Evolutionary conservation across 2,329 filamentous ascomycete species (phyloP).

Genomic region (Sclerotiophoma versabilis): DNA sequence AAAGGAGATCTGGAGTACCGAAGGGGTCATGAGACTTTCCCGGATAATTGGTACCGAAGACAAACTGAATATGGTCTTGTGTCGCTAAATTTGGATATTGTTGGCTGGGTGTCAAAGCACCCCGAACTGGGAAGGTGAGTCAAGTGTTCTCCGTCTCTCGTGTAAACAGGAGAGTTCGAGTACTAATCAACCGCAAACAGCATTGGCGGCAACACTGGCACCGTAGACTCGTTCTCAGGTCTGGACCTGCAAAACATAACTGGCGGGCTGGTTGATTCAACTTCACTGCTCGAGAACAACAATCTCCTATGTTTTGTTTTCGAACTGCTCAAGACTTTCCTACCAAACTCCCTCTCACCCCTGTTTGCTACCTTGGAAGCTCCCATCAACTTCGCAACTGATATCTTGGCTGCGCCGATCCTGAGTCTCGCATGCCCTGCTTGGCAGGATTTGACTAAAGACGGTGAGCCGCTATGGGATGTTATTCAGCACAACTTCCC

Average conservation of each 20-base stretch:
- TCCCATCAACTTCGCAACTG: conserved; percentile 30
- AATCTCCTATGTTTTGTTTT: conserved; percentile 49
- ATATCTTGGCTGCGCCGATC: conserved; percentile 28
- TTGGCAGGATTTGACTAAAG: conserved; percentile 28
- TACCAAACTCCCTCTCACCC: conserved; percentile 43
- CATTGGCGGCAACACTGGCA: conserved; percentile 62
- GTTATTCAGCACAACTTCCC: conserved; percentile 19
- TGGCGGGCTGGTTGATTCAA: conserved; percentile 23
- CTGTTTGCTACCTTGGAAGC: conserved; percentile 33
- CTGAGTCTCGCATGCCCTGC: conserved; percentile 34
- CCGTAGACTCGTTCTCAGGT: conserved; percentile 60
- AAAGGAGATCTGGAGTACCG: conserved; percentile 49
- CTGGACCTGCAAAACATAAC: conserved; percentile 45
- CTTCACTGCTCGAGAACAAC: conserved; percentile 49
- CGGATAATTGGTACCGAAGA: conserved; percentile 60
- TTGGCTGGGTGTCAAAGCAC: conserved; percentile 23
- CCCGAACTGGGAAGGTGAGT: conserved; percentile 29
- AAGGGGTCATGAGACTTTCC: conserved; percentile 60
- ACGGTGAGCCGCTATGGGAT: conserved; percentile 29
- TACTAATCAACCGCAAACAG: conserved; percentile 1
- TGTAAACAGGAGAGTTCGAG: background rate
- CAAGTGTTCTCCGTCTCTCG: background rate
- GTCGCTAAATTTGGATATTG: conserved; percentile 29
- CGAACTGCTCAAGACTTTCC: conserved; percentile 44
- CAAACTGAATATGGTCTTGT: conserved; percentile 58